These are phyloP conservation scores for Hericium rajendrae DNA, from an alignment of 768 basidiomycete genomes.

Conservation along the genomic window DNA sequence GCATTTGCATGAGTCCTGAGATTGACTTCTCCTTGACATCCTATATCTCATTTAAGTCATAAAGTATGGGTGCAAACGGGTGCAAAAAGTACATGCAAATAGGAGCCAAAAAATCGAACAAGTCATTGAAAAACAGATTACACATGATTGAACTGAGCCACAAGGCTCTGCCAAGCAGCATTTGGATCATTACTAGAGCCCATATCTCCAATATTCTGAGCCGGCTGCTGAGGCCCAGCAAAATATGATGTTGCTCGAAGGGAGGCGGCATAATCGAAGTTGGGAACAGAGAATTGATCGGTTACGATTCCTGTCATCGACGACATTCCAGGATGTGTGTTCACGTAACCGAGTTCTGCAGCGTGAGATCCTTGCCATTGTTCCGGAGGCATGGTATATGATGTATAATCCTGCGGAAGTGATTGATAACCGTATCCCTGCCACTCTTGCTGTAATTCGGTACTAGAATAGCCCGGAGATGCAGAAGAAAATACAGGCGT, in stretches of 20 bases:
- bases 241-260: constrained; percentile 12
- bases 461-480: constrained; percentile 1
- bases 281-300: neutral
- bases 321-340: constrained; percentile 3
- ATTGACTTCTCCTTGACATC: neutral
- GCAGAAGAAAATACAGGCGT: neutral
- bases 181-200: constrained; percentile 10
- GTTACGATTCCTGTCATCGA: neutral
- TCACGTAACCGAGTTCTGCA: constrained; percentile 5
- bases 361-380: constrained; percentile 10
- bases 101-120: neutral
- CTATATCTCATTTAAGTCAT: neutral
- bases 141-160: constrained; percentile 15
- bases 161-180: constrained; percentile 14
- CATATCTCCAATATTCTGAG: constrained; percentile 7
- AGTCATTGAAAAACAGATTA: neutral
- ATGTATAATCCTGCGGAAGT: constrained; percentile 8
- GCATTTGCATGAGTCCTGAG: neutral
- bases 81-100: neutral
- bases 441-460: neutral
- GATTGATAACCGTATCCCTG: constrained; percentile 4
- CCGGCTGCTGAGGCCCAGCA: neutral
- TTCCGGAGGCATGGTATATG: constrained; percentile 2
- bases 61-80: neutral
- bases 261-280: constrained; percentile 14